Percentiles rank a stretch among this genome's conserved stretches.
Evolutionary conservation across 306 rosid genomes (phyloP).

Genomic region (Arachis hypogaea): DNA sequence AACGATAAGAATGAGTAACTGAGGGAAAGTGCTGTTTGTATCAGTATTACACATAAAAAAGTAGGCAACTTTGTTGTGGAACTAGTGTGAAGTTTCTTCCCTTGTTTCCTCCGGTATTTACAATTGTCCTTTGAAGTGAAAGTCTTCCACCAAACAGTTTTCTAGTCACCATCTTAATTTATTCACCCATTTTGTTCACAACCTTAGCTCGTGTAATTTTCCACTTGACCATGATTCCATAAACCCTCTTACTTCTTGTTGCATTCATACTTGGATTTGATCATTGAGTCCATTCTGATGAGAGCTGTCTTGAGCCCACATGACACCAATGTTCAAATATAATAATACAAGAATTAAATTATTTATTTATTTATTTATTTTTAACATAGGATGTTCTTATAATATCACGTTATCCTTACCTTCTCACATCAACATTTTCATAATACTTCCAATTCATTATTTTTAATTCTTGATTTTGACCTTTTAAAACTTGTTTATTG

Average conservation of each 20-base stretch:
- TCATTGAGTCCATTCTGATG: not conserved
- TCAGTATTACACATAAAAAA: not conserved
- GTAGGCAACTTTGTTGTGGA: not conserved
- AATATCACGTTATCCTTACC: too few species aligned
- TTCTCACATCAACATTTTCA: too few species aligned
- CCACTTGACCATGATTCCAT: constrained; percentile 27
- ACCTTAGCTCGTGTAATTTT: not conserved
- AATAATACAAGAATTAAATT: too few species aligned
- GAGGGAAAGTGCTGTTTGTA: too few species aligned
- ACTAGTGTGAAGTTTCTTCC: not conserved
- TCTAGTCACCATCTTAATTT: not conserved
- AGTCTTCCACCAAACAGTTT: not conserved
- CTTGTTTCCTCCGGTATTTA: not conserved
- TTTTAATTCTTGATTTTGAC: too few species aligned
- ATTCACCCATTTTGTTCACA: constrained; percentile 4
- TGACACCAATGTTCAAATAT: constrained; percentile 27
- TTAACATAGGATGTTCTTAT: too few species aligned
- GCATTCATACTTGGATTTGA: not conserved
- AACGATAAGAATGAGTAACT: too few species aligned
- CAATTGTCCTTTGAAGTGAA: not conserved
- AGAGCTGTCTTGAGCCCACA: constrained; percentile 27
- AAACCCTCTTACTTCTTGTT: not conserved
- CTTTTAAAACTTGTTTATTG: too few species aligned
- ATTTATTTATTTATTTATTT: too few species aligned
- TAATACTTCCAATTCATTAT: too few species aligned